Evolutionary conservation across 352 stramenopile species (phyloP).

Genomic region (Globisporangium cystogenes): DNA sequence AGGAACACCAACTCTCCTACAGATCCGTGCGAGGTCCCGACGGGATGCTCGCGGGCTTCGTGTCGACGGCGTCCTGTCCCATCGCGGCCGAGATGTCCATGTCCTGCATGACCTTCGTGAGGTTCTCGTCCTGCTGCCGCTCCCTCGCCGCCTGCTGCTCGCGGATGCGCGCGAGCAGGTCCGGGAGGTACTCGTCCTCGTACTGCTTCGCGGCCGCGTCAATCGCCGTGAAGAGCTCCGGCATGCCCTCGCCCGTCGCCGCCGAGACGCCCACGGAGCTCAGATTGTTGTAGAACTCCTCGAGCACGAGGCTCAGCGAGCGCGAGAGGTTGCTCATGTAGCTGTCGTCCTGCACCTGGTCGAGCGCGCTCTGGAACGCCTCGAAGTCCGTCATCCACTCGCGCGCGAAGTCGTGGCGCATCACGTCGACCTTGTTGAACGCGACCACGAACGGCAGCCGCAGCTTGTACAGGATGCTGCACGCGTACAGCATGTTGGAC

Average conservation of each 20-base stretch:
- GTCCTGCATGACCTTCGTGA: constrained; percentile 75
- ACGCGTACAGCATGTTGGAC: constrained; percentile 99
- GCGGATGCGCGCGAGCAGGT: constrained; percentile 65
- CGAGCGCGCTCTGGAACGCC: constrained; percentile 95
- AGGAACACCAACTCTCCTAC: constrained; percentile 12
- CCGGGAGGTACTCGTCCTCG: constrained; percentile 84
- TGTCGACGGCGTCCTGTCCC: constrained; percentile 13
- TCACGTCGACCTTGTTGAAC: constrained; percentile 99
- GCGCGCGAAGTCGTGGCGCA: constrained; percentile 91
- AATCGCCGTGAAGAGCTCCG: constrained; percentile 91
- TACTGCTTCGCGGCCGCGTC: constrained; percentile 83
- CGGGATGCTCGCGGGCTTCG: constrained; percentile 10
- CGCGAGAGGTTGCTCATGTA: constrained; percentile 92
- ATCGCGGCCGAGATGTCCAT: constrained; percentile 65
- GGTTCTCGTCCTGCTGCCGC: constrained; percentile 39
- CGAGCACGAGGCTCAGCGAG: constrained; percentile 85
- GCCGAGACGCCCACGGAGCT: constrained; percentile 92
- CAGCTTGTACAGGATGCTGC: constrained; percentile 98
- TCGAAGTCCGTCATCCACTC: constrained; percentile 99
- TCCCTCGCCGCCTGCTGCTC: constrained; percentile 44
- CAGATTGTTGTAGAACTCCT: constrained; percentile 94
- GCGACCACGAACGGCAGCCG: constrained; percentile 96
- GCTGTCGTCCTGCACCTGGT: constrained; percentile 85
- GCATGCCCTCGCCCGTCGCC: constrained; percentile 93
- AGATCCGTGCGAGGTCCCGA: constrained; percentile 54